Percentiles rank a stretch among this genome's conserved stretches.
These are phyloP conservation scores for Naganishia liquefaciens DNA, from an alignment of 1,284 basidiomycete genomes.

Conservation along the genomic window DNA sequence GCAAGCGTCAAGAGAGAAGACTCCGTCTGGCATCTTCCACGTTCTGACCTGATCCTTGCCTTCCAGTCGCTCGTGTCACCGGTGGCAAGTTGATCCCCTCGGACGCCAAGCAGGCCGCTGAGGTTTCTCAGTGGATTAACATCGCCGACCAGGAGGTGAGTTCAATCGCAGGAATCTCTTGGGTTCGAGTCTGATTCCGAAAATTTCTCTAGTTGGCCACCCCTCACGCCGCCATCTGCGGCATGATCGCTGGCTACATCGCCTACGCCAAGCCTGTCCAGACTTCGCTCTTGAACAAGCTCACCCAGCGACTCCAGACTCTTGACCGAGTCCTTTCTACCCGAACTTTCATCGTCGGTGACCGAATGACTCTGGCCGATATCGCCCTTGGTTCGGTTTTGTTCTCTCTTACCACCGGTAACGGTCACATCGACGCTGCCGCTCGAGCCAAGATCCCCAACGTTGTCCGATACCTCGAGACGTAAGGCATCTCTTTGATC, in stretches of 20 bases:
- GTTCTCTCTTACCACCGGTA: conserved; percentile 57
- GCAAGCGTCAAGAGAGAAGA: background rate
- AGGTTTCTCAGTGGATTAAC: conserved; percentile 68
- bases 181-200: background rate
- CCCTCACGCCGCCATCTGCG: conserved; percentile 51
- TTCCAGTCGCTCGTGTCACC: conserved; percentile 68
- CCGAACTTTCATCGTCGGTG: conserved; percentile 87
- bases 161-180: background rate
- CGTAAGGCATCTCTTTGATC: conserved; percentile 50
- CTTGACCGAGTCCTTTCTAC: conserved; percentile 73
- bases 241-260: conserved; percentile 53
- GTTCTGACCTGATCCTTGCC: conserved; percentile 15
- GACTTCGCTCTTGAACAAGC: conserved; percentile 32
- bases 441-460: conserved; percentile 71
- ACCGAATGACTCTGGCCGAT: conserved; percentile 93
- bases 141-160: conserved; percentile 65
- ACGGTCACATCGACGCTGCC: conserved; percentile 64
- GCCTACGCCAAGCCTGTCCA: conserved; percentile 67
- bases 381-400: conserved; percentile 67
- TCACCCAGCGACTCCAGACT: conserved; percentile 40
- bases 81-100: conserved; percentile 67
- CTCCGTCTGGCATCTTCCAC: background rate
- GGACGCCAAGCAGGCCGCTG: conserved; percentile 61
- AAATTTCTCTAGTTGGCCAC: conserved; percentile 43
- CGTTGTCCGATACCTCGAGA: conserved; percentile 78